phyloP scores from a whole-genome alignment of 768 basidiomycete genomes.

The Psilocybe cubensis region DNA sequence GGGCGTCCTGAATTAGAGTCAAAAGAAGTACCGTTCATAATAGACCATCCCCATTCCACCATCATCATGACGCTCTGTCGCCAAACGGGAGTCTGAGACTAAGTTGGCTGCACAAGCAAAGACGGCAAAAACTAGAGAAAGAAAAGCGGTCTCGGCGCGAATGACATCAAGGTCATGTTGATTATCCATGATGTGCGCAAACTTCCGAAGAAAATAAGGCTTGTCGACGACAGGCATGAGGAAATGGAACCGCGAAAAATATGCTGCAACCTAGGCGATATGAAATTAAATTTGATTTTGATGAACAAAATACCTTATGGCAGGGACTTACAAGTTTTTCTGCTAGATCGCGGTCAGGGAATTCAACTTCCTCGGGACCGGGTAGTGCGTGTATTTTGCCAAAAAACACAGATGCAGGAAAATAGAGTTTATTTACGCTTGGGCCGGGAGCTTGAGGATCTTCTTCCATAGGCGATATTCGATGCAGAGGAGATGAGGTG shows the following conservation, averaged over 20 bases:
- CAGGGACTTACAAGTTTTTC: slow-evolving; percentile 74
- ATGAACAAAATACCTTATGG: slow-evolving; percentile 14
- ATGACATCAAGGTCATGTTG: slow-evolving; percentile 53
- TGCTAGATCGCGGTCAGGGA: slow-evolving; percentile 81
- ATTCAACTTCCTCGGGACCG: slow-evolving; percentile 85
- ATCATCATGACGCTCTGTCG: slow-evolving; percentile 62
- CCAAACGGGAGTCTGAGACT: slow-evolving; percentile 72
- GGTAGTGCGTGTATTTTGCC: slow-evolving; percentile 85
- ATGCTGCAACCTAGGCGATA: slow-evolving; percentile 71
- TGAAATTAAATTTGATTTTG: slow-evolving; percentile 26
- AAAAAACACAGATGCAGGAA: slow-evolving; percentile 86
- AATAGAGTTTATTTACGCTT: slow-evolving; percentile 84
- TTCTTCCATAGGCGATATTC: slow-evolving; percentile 84
- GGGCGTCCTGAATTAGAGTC: not conserved
- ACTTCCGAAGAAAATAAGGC: slow-evolving; percentile 76
- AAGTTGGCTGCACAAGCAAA: slow-evolving; percentile 88
- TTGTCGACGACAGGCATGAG: slow-evolving; percentile 88
- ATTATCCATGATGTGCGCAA: slow-evolving; percentile 75
- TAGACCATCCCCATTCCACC: slow-evolving; percentile 90
- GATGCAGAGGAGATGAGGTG: slow-evolving; percentile 73
- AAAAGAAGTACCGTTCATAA: slow-evolving; percentile 73
- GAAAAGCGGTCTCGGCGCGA: slow-evolving; percentile 72
- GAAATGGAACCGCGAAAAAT: slow-evolving; percentile 87
- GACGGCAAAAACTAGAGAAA: slow-evolving; percentile 83
- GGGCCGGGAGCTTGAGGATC: slow-evolving; percentile 80